These are phyloP conservation scores for Starmerella asiatica DNA, from an alignment of 805 yeast genomes.

Conservation along the genomic window DNA sequence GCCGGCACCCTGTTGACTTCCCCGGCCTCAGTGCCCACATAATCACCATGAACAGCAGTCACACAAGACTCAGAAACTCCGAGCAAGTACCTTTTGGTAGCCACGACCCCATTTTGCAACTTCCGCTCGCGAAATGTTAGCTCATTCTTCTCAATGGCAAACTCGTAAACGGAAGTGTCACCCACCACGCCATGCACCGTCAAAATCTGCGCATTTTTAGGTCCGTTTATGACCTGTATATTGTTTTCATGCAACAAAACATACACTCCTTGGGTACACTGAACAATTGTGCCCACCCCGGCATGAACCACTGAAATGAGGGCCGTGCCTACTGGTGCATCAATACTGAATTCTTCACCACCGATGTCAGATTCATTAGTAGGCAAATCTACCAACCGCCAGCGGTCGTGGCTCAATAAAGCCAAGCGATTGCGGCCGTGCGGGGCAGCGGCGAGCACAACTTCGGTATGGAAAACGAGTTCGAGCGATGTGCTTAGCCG, in stretches of 20 bases:
- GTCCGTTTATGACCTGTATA: slow-evolving; percentile 8
- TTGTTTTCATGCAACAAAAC: slow-evolving; percentile 9
- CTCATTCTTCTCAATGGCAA: background rate
- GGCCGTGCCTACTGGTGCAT: slow-evolving; percentile 5
- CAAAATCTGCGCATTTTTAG: background rate
- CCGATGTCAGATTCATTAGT: background rate
- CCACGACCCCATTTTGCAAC: background rate
- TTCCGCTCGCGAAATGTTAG: background rate
- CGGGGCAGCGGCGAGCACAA: background rate
- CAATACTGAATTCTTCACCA: slow-evolving; percentile 7
- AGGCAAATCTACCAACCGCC: slow-evolving; percentile 4
- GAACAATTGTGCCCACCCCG: slow-evolving; percentile 3
- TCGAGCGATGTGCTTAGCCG: background rate
- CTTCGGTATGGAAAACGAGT: background rate
- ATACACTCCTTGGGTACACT: background rate
- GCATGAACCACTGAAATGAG: background rate
- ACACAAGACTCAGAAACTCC: slow-evolving; percentile 5
- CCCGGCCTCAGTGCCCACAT: slow-evolving; percentile 4
- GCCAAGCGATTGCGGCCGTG: background rate
- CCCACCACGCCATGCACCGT: background rate
- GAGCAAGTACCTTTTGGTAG: background rate
- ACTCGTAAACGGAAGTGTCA: background rate
- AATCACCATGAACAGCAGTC: slow-evolving; percentile 4
- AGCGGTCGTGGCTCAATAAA: slow-evolving; percentile 1
- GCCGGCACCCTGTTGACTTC: slow-evolving; percentile 4